phyloP scores from a whole-genome alignment of 345 rosid species.

The Hibiscus tridactylites region DNA sequence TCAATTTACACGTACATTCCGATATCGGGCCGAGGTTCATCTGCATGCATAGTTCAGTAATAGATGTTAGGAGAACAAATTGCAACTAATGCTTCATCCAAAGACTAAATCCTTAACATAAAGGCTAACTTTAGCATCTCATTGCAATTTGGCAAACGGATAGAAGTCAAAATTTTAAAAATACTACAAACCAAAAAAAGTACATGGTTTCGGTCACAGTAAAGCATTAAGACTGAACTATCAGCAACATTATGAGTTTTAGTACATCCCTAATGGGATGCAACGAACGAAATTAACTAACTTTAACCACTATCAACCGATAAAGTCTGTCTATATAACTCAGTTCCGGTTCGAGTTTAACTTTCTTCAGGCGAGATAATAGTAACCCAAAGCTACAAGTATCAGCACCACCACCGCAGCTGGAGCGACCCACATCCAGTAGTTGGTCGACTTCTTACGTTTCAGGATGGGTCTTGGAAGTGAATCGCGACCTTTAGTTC shows the following conservation, averaged over 20 bases:
- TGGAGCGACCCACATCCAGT: conserved; percentile 66
- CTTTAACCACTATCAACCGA: conserved; percentile 15
- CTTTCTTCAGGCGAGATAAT: conserved; percentile 31
- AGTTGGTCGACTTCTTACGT: conserved; percentile 65
- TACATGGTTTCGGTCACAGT: background rate
- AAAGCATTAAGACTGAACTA: conserved; percentile 19
- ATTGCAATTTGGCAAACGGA: background rate
- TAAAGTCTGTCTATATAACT: conserved; percentile 12
- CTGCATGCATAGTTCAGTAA: no score
- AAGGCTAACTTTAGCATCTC: background rate
- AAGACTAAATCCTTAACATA: no score
- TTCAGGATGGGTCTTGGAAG: conserved; percentile 63
- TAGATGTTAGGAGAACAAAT: no score
- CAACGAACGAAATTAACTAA: conserved; percentile 26
- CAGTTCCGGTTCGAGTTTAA: conserved; percentile 1
- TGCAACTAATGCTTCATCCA: no score
- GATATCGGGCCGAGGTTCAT: no score
- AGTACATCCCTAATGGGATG: conserved; percentile 27
- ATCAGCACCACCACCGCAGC: conserved; percentile 47
- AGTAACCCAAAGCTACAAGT: conserved; percentile 44
- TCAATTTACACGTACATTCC: no score
- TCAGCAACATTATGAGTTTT: conserved; percentile 25
- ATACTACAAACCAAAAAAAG: conserved; percentile 15
- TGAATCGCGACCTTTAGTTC: conserved; percentile 44
- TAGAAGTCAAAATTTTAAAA: conserved; percentile 26